phyloP scores from a whole-genome alignment of 1,139 yeast genomes.

The Kazachstania sp. region DNA sequence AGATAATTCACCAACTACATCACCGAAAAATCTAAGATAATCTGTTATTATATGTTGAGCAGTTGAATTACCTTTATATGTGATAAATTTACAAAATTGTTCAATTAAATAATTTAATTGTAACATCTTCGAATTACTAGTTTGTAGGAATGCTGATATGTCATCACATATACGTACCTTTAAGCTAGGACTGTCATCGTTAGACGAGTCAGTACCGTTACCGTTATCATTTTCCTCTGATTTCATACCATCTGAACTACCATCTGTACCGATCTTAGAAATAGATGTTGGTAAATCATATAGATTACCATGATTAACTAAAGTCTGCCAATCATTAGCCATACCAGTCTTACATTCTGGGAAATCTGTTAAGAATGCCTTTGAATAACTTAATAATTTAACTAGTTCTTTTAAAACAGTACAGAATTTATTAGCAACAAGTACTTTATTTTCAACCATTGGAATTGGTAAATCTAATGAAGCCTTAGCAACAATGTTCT shows the following conservation, averaged over 20 bases:
- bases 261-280: constrained; percentile 8
- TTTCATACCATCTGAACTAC: no score
- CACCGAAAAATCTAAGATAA: constrained; percentile 11
- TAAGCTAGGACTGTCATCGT: not conserved
- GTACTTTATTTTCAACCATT: constrained; percentile 45
- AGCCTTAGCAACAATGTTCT: constrained; percentile 34
- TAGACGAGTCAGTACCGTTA: not conserved
- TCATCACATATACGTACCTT: not conserved
- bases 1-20: constrained; percentile 14
- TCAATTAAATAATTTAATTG: not conserved
- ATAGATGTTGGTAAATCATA: constrained; percentile 8
- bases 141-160: constrained; percentile 8
- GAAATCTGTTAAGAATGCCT: constrained; percentile 45
- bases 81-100: constrained; percentile 9
- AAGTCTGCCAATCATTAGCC: constrained; percentile 50
- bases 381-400: constrained; percentile 51
- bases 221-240: no score
- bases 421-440: constrained; percentile 50
- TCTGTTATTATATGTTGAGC: constrained; percentile 12
- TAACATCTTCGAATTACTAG: not conserved
- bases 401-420: constrained; percentile 48
- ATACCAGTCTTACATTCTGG: constrained; percentile 43
- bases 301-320: constrained; percentile 34
- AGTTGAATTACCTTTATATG: constrained; percentile 6
- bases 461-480: constrained; percentile 43